These are phyloP conservation scores for Coemansia sp. DNA, from an alignment of 192 early-diverging fungal species.

Conservation along the genomic window DNA sequence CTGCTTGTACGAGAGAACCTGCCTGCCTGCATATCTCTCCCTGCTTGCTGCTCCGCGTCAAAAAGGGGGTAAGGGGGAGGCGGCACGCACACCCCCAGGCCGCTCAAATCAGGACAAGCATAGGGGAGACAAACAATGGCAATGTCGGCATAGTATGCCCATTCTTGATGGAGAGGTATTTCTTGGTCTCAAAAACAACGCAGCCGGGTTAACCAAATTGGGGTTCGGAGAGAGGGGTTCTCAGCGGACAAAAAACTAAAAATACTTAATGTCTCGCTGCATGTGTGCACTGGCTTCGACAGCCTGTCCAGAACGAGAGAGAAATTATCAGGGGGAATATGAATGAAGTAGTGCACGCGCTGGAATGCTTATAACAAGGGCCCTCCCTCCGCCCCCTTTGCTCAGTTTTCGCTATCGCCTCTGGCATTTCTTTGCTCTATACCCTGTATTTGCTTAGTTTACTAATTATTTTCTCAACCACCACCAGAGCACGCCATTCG, in stretches of 20 bases:
- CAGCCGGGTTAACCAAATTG: neutral
- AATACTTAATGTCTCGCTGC: slow-evolving; percentile 8
- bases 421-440: neutral
- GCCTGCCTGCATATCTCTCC: neutral
- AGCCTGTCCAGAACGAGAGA: neutral
- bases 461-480: neutral
- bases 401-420: neutral
- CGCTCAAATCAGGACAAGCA: neutral
- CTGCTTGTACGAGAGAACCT: neutral
- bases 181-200: slow-evolving; percentile 3
- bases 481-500: neutral
- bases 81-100: neutral
- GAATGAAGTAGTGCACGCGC: neutral
- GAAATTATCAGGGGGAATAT: neutral
- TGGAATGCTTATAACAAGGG: neutral
- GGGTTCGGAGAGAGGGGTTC: neutral
- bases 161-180: neutral
- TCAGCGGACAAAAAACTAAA: slow-evolving; percentile 5
- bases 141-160: neutral
- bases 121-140: neutral
- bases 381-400: neutral
- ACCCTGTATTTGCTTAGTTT: slow-evolving; percentile 3
- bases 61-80: slow-evolving; percentile 1
- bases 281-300: neutral
- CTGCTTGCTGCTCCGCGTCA: neutral